Evolutionary conservation across 1,284 basidiomycete species (phyloP).

Genomic region (Cryptococcus sp.): DNA sequence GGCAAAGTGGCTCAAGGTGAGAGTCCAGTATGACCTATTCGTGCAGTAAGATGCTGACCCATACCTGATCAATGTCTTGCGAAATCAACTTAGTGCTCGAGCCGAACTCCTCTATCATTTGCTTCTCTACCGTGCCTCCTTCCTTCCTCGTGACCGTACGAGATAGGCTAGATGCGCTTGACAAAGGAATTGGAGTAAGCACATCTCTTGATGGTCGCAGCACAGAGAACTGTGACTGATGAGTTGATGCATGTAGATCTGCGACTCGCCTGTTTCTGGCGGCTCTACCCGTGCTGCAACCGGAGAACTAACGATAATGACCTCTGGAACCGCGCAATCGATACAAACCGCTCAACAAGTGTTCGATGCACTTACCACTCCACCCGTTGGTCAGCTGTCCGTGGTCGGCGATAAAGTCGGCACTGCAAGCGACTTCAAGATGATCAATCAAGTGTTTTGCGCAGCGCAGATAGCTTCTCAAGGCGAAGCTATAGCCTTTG

Average conservation of each 20-base stretch:
- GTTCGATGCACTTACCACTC: slow-evolving; percentile 37
- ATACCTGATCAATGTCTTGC: no score
- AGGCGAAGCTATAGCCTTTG: slow-evolving; percentile 48
- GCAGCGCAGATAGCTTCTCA: slow-evolving; percentile 38
- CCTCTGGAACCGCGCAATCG: slow-evolving; percentile 35
- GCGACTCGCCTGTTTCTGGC: slow-evolving; percentile 52
- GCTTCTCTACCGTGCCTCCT: slow-evolving; percentile 52
- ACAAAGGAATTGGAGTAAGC: slow-evolving; percentile 40
- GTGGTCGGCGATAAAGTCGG: slow-evolving; percentile 38
- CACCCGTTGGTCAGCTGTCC: slow-evolving; percentile 33
- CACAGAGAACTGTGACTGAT: neutral
- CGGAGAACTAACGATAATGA: slow-evolving; percentile 51
- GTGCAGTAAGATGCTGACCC: neutral
- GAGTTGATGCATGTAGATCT: slow-evolving; percentile 28
- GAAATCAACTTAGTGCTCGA: slow-evolving; percentile 40
- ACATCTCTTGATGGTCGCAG: neutral
- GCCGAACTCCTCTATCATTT: slow-evolving; percentile 41
- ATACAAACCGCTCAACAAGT: slow-evolving; percentile 34
- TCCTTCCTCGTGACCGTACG: slow-evolving; percentile 33
- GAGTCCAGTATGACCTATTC: no score
- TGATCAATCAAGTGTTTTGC: slow-evolving; percentile 49
- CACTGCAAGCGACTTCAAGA: slow-evolving; percentile 43
- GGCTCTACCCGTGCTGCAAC: slow-evolving; percentile 47
- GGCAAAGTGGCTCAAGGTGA: slow-evolving; percentile 34
- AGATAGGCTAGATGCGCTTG: slow-evolving; percentile 33